Percentiles rank a stretch among this genome's conserved stretches.
Evolutionary conservation across 2,329 filamentous ascomycete species (phyloP).

Genomic region (Xylariaceae sp.): DNA sequence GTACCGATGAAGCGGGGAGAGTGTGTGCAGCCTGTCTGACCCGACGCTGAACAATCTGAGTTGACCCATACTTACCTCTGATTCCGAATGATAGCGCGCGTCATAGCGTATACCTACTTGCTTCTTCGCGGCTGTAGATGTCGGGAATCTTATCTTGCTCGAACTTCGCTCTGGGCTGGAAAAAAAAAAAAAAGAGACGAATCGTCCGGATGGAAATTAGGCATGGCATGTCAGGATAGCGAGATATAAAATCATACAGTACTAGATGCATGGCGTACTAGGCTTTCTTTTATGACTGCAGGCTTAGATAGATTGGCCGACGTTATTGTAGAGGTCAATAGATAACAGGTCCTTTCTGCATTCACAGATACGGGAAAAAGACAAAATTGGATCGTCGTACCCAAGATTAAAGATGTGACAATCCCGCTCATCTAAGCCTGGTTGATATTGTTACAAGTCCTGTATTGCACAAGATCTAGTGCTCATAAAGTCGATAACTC

Average conservation of each 20-base stretch:
- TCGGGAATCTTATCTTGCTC: background rate
- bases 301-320: background rate
- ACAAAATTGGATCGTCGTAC: background rate
- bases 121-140: background rate
- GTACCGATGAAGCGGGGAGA: constrained; percentile 58
- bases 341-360: background rate
- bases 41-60: no score
- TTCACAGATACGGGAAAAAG: background rate
- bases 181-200: background rate
- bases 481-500: background rate
- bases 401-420: no score
- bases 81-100: no score
- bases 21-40: no score
- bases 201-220: background rate
- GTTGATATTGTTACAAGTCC: constrained; percentile 34
- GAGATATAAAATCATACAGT: constrained; percentile 1
- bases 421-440: no score
- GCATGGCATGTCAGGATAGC: background rate
- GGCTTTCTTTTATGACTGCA: background rate
- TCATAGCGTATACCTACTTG: background rate
- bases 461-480: constrained; percentile 20
- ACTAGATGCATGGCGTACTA: constrained; percentile 1
- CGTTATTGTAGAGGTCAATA: background rate
- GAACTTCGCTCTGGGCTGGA: no score
- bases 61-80: no score